Evolutionary conservation across 202 grass and related monocot genomes (phyloP), one percentile per base, ranked within the genome.

Genomic region (Zizania palustris): DNA sequence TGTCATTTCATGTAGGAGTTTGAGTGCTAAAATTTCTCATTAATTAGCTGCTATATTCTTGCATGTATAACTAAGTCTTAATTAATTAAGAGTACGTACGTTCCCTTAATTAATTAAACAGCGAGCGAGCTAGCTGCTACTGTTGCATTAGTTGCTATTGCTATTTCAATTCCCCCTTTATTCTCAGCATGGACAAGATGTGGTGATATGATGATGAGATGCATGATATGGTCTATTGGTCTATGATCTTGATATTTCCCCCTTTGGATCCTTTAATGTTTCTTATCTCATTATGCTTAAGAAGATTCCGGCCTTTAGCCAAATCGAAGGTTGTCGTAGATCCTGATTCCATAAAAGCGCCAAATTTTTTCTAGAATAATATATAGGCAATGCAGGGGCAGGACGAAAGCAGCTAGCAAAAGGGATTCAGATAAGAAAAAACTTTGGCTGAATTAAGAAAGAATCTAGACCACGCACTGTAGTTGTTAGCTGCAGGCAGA

Each of bases 1-100:
- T 88, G 82, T 85, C 77, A 88, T 88, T 88, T 85, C 77, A 88
- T 88, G 86, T 84, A 88, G 81, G 85, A 49, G 57, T 65, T 53
- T 80, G 77, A 60, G 50, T 44, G 41, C 65, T 76, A 48, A 39
- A 41, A 60, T 80, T 51, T 58, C 33, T 63, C 48, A 45, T 88
- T 82, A 77, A 49, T 87, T 82, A 82, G 55, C 14, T 59, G 63
- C 57, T 87, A 67, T 41, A 74, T 80, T 83, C 63, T 42, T 60
- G 64, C 65, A 50, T 88, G 76, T 72, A 44, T 60, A 80, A 80
- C 21, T 61, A 60, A 48, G 65, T 42, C 45, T 84, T 80, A 78
- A 75, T 80, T 63, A 55, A 55, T 55, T 55, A 69, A 60, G 71
- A 60, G 35, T 15, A 51, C 73, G 35, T 15, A 51, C 73, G 76